Percentiles rank a stretch among this genome's conserved stretches.
These are phyloP conservation scores for Flaveria bidentis DNA, from an alignment of 129 eudicot species.

Conservation along the genomic window DNA sequence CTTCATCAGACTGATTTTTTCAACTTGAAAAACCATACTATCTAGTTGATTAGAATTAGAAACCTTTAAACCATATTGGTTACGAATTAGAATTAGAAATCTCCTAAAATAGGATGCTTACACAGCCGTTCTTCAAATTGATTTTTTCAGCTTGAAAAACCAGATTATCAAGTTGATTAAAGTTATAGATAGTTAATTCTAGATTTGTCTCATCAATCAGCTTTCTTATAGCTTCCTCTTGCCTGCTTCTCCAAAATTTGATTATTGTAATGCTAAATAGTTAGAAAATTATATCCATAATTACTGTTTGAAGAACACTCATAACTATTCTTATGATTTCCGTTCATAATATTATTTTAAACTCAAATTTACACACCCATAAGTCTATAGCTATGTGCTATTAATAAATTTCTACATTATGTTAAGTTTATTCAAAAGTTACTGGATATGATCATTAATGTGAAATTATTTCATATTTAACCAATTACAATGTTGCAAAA, in stretches of 20 bases:
- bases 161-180: neutral
- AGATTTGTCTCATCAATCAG: neutral
- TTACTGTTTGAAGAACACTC: neutral
- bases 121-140: neutral
- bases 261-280: neutral
- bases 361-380: conserved; percentile 6
- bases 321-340: neutral
- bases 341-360: neutral
- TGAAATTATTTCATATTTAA: neutral
- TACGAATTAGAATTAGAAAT: neutral
- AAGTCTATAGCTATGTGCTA: conserved; percentile 8
- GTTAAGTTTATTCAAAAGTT: conserved; percentile 8
- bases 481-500: neutral
- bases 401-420: neutral
- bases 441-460: neutral
- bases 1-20: neutral
- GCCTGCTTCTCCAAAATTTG: conserved; percentile 8
- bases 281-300: neutral
- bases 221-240: conserved; percentile 7
- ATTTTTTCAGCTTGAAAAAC: neutral
- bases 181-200: conserved; percentile 2
- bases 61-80: neutral
- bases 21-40: neutral
- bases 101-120: neutral
- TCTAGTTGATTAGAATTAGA: neutral